Conservation (phyloP, 2,329 filamentous ascomycete species). For the Lanzia echinophila region DNA sequence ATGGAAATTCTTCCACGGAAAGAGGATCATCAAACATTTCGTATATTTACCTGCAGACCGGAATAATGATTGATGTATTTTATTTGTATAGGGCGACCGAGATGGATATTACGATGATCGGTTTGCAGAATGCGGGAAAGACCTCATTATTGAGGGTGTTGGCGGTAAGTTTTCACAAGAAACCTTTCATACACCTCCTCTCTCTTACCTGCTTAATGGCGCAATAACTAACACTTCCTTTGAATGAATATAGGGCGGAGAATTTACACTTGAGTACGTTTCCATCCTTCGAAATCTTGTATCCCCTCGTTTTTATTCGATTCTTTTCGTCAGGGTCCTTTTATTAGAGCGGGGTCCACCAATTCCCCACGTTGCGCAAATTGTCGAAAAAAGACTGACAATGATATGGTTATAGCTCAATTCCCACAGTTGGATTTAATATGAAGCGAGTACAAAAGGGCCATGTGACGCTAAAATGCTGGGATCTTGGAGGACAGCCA, state of each 20-base stretch:
- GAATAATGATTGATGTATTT: not conserved
- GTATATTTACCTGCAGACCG: not conserved
- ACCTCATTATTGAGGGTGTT: constrained; percentile 89
- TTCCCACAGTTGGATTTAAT: constrained; percentile 97
- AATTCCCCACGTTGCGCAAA: constrained; percentile 9
- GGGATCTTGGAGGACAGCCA: constrained; percentile 96
- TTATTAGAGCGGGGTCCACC: constrained; percentile 10
- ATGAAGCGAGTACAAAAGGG: constrained; percentile 98
- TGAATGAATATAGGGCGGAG: constrained; percentile 64
- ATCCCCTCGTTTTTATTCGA: not conserved
- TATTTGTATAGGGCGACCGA: constrained; percentile 74
- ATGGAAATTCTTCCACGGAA: not conserved
- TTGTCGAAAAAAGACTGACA: constrained; percentile 6
- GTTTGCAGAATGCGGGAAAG: constrained; percentile 95
- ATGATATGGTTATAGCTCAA: constrained; percentile 58
- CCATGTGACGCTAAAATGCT: constrained; percentile 97
- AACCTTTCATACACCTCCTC: constrained; percentile 5
- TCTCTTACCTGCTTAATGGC: constrained; percentile 3
- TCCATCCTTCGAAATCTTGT: constrained; percentile 1
- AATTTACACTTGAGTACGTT: constrained; percentile 97
- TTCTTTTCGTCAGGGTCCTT: not conserved
- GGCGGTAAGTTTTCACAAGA: constrained; percentile 62
- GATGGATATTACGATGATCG: constrained; percentile 99
- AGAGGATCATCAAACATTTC: not conserved
- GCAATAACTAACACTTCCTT: constrained; percentile 31